phyloP scores from a whole-genome alignment of 305 asterid species.

The Rubia peregrina region DNA sequence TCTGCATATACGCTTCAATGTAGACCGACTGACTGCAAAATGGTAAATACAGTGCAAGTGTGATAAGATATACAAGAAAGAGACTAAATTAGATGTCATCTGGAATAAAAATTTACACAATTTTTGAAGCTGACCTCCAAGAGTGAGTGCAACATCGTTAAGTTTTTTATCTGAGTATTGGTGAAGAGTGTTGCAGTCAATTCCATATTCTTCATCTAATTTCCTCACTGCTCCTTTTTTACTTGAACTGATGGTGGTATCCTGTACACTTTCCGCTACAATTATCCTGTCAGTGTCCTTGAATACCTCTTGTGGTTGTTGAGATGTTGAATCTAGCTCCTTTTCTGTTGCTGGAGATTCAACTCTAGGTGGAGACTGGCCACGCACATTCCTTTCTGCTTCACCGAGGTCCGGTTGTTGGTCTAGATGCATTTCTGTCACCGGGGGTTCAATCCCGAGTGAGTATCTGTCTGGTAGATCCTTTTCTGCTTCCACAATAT shows the following conservation, averaged over 20 bases:
- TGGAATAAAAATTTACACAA: too few species aligned
- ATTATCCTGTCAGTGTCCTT: not conserved
- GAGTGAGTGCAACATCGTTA: not conserved
- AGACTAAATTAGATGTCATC: too few species aligned
- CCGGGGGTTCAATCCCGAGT: not conserved
- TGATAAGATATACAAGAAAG: too few species aligned
- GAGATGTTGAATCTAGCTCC: not conserved
- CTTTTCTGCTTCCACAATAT: too few species aligned
- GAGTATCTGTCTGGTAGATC: too few species aligned
- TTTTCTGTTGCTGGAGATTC: not conserved
- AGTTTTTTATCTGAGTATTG: slow-evolving; percentile 1
- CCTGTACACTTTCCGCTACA: not conserved
- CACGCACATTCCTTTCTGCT: not conserved
- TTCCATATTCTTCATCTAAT: not conserved
- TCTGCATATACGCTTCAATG: slow-evolving; percentile 24
- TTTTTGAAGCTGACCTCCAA: slow-evolving; percentile 1
- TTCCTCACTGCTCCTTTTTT: not conserved
- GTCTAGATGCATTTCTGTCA: not conserved
- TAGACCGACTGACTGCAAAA: slow-evolving; percentile 24
- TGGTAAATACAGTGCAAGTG: not conserved
- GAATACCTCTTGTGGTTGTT: not conserved
- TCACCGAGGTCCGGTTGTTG: not conserved
- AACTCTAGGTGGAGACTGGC: not conserved
- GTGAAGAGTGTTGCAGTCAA: not conserved
- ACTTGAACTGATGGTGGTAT: not conserved